Percentiles rank a stretch among this genome's conserved stretches.
These are phyloP conservation scores for Sporothrix sp. DNA, from an alignment of 2,329 filamentous ascomycete genomes.

Conservation along the genomic window DNA sequence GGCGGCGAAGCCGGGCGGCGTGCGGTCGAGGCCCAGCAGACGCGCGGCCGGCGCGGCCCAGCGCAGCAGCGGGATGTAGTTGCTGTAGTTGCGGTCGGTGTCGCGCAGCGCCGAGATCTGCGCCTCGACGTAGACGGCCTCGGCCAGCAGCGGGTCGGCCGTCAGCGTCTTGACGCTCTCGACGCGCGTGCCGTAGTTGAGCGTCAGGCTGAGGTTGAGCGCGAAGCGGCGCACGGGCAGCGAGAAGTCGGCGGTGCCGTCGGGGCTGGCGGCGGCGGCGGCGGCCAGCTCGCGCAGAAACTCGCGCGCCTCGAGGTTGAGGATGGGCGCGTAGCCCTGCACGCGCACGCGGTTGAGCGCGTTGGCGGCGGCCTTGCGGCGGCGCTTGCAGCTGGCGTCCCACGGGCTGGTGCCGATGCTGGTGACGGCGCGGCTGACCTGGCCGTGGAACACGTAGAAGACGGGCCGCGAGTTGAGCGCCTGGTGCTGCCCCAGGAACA, in stretches of 20 bases:
- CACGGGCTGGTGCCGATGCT: slow-evolving; percentile 78
- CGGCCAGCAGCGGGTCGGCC: slow-evolving; percentile 52
- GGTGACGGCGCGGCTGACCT: slow-evolving; percentile 66
- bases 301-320: neutral
- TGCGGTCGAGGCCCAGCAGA: slow-evolving; percentile 53
- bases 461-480: slow-evolving; percentile 67
- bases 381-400: slow-evolving; percentile 67
- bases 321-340: slow-evolving; percentile 61
- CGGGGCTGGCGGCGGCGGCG: slow-evolving; percentile 65
- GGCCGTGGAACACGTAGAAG: slow-evolving; percentile 70
- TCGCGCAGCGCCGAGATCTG: slow-evolving; percentile 65
- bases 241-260: slow-evolving; percentile 22
- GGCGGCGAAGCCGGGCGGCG: slow-evolving; percentile 43
- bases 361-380: slow-evolving; percentile 67
- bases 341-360: slow-evolving; percentile 61
- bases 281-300: slow-evolving; percentile 40
- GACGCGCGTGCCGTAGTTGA: slow-evolving; percentile 65
- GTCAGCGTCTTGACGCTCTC: neutral
- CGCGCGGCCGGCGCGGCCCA: too few relatives aligned
- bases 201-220: slow-evolving; percentile 37
- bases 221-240: neutral
- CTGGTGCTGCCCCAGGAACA: slow-evolving; percentile 72
- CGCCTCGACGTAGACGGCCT: slow-evolving; percentile 66
- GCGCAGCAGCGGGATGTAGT: slow-evolving; percentile 45
- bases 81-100: slow-evolving; percentile 59